Base-by-base conservation (phyloP, 192 early-diverging fungal species). In the Umbelopsis sp. region DNA sequence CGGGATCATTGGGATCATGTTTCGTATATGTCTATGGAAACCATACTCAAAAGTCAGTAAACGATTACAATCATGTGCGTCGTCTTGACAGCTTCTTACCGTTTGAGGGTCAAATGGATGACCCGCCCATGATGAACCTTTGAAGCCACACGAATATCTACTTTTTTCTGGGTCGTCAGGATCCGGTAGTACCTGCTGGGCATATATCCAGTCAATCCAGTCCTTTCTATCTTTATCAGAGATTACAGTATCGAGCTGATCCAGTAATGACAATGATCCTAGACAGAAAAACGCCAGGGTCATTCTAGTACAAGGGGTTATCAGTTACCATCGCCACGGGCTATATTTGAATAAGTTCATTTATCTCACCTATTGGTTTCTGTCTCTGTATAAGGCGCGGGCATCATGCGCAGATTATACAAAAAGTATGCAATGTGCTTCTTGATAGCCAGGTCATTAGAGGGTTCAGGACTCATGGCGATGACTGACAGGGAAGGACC, bases 191-290 rank as follows among this genome's bases (percentile, higher is more conserved):
- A 94, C 80, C 72, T 98, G 96, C 80, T 98, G 96, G 21, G 88
- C 91, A 84, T 98, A 99, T 44, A 99, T 90, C 98, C 98, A 99
- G 31, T 98, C 94, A 38, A 98, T 87, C 88, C 92, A 94, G 29
- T 78, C 86, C 20, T 75, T 43, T 65, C 87, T 86, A 66, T 93
- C 76, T 56, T 85, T 78, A 12, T 79, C 79, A 0, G 84, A 68
- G 14, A 94, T 38, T 6, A 65, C 65, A 8, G 77, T 75, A 12
- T 93, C 89, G 6, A 96, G 69, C n/a, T 74, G 81, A 21, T 88
- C 90, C 26, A 97, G 84, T 22, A 97, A 81, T 45, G 94, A 93
- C 59, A 99, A 79, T 8, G 92, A 94, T 25, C 85, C 86, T 10
- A 99, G 72, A 50, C 89, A 86, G 74, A 97, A 95, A 76, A 91